These are phyloP conservation scores for Moniliophthora roreri DNA, from an alignment of 1,284 basidiomycete species.

Conservation along the genomic window DNA sequence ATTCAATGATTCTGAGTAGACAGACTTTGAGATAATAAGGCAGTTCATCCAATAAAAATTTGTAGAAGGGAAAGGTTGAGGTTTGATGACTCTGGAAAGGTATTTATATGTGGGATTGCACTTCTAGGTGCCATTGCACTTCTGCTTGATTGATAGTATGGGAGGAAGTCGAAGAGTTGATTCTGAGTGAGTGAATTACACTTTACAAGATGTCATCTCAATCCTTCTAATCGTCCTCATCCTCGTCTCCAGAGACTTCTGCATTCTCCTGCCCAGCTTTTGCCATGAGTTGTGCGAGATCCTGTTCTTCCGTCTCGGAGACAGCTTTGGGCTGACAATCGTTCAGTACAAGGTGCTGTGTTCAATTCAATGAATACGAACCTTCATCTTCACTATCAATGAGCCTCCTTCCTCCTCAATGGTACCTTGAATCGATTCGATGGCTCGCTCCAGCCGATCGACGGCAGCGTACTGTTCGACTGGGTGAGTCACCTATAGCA, in stretches of 20 bases:
- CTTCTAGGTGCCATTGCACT: too few relatives aligned
- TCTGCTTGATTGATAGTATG: too few relatives aligned
- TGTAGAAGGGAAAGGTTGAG: too few relatives aligned
- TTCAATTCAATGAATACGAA: slow-evolving; percentile 29
- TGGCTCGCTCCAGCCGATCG: slow-evolving; percentile 90
- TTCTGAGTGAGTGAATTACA: too few relatives aligned
- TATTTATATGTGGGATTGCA: too few relatives aligned
- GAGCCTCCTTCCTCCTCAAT: slow-evolving; percentile 87
- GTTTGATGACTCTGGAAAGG: too few relatives aligned
- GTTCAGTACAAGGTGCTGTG: background rate
- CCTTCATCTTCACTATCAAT: slow-evolving; percentile 96
- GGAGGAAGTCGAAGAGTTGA: too few relatives aligned
- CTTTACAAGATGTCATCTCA: too few relatives aligned
- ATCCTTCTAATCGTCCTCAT: slow-evolving; percentile 69
- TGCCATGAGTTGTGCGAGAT: slow-evolving; percentile 93
- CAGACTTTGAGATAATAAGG: too few relatives aligned
- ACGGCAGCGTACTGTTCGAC: slow-evolving; percentile 76
- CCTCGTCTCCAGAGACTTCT: slow-evolving; percentile 92
- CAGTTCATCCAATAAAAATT: too few relatives aligned
- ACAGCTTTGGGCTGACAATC: slow-evolving; percentile 85
- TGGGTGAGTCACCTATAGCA: slow-evolving; percentile 1
- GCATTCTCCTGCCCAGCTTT: slow-evolving; percentile 90
- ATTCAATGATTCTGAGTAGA: too few relatives aligned
- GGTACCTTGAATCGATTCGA: slow-evolving; percentile 84
- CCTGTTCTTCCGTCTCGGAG: slow-evolving; percentile 95